These are phyloP conservation scores for Mycena rebaudengoi DNA, from an alignment of 768 basidiomycete genomes.

Conservation along the genomic window DNA sequence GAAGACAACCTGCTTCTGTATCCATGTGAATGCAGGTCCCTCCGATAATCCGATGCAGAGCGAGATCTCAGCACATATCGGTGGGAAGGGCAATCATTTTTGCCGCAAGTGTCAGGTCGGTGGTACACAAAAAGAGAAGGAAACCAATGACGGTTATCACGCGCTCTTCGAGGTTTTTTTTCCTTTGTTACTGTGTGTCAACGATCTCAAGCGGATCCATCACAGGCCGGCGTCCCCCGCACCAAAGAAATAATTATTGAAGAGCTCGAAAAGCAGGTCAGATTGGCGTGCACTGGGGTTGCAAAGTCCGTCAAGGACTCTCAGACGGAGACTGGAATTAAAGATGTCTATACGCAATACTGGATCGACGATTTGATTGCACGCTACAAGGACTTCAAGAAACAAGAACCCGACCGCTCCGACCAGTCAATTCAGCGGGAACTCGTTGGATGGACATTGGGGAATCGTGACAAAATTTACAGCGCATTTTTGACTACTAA, in stretches of 20 bases:
- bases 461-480: constrained; percentile 30
- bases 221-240: constrained; percentile 33
- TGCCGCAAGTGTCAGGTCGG: constrained; percentile 52
- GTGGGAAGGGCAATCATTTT: constrained; percentile 46
- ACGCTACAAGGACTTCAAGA: constrained; percentile 26
- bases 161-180: constrained; percentile 38
- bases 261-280: constrained; percentile 40
- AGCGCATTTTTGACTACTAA: constrained; percentile 41
- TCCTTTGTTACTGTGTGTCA: not conserved
- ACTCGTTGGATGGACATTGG: constrained; percentile 36
- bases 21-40: constrained; percentile 38
- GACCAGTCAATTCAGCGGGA: constrained; percentile 31
- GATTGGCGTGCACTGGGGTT: constrained; percentile 40
- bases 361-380: constrained; percentile 46
- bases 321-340: constrained; percentile 45
- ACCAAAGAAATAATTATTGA: constrained; percentile 29
- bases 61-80: constrained; percentile 48
- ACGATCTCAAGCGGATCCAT: not conserved
- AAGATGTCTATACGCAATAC: constrained; percentile 47
- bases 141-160: constrained; percentile 43
- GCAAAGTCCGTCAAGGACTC: constrained; percentile 32
- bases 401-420: constrained; percentile 20
- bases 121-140: constrained; percentile 41
- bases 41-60: constrained; percentile 52
- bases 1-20: constrained; percentile 32